Evolutionary conservation across 1,139 yeast species (phyloP).

Genomic region (Yamadazyma dushanensis): DNA sequence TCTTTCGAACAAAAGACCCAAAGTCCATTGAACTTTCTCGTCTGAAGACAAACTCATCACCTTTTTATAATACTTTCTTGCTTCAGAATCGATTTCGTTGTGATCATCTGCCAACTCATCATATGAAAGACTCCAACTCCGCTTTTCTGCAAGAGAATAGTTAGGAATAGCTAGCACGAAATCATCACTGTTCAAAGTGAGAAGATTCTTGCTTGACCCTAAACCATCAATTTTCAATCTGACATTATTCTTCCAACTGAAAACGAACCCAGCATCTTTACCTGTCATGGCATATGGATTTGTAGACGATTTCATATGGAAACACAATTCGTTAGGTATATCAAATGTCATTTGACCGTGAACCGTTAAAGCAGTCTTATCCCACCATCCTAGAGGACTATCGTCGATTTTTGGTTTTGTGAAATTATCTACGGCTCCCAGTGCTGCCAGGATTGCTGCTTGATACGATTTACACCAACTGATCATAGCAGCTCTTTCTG

Average conservation of each 20-base stretch:
- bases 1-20: constrained; percentile 45
- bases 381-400: constrained; percentile 82
- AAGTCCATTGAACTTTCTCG: constrained; percentile 42
- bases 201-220: constrained; percentile 60
- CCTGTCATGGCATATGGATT: constrained; percentile 77
- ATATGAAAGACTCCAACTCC: constrained; percentile 38
- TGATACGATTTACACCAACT: constrained; percentile 48
- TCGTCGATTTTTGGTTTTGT: constrained; percentile 79
- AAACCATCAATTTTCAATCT: constrained; percentile 58
- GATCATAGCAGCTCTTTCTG: constrained; percentile 41
- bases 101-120: constrained; percentile 23
- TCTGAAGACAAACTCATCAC: constrained; percentile 41
- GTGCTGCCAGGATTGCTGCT: constrained; percentile 37
- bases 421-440: constrained; percentile 52
- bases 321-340: constrained; percentile 48
- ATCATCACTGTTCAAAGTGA: constrained; percentile 64
- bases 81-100: constrained; percentile 26
- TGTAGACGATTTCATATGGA: constrained; percentile 64
- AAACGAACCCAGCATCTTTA: constrained; percentile 73
- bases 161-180: constrained; percentile 69
- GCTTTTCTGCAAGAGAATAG: constrained; percentile 36
- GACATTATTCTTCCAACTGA: constrained; percentile 75
- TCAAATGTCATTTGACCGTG: constrained; percentile 58
- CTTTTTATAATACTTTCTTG: constrained; percentile 35
- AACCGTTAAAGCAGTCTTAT: constrained; percentile 37